Evolutionary conservation across 805 yeast genomes (phyloP).

Genomic region (Candida silvicultrix): DNA sequence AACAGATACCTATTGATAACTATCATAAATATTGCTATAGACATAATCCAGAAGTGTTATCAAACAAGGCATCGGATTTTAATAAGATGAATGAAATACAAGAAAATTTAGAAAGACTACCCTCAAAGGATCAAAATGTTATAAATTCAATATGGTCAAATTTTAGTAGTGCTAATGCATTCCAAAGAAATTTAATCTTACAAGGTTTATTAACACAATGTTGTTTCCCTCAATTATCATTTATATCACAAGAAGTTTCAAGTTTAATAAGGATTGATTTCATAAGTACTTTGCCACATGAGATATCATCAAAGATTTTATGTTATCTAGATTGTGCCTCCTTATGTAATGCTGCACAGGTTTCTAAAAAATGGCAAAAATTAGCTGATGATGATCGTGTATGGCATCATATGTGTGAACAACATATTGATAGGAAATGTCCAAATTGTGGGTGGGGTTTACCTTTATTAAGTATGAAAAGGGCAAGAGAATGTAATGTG

Average conservation of each 20-base stretch:
- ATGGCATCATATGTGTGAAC: constrained; percentile 98
- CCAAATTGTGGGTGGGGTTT: constrained; percentile 99
- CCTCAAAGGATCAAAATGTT: constrained; percentile 68
- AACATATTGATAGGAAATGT: constrained; percentile 95
- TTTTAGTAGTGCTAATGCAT: constrained; percentile 67
- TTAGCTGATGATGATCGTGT: constrained; percentile 95
- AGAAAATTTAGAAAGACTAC: constrained; percentile 45
- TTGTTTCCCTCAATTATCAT: constrained; percentile 92
- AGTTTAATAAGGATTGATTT: constrained; percentile 84
- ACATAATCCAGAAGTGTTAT: constrained; percentile 83
- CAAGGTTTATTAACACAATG: constrained; percentile 85
- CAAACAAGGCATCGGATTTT: constrained; percentile 64
- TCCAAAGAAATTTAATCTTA: constrained; percentile 67
- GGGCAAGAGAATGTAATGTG: constrained; percentile 45
- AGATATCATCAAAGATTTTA: constrained; percentile 74
- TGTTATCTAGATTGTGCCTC: constrained; percentile 90
- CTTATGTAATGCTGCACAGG: constrained; percentile 92
- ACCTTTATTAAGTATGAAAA: constrained; percentile 86
- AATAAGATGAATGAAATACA: constrained; percentile 61
- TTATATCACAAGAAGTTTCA: constrained; percentile 72
- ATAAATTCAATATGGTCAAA: constrained; percentile 80
- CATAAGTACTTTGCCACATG: constrained; percentile 77
- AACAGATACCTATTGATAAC: constrained; percentile 32
- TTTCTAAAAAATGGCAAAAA: constrained; percentile 77
- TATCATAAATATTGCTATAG: constrained; percentile 79